A percentile compares a stretch with the other conserved stretches of the same genome.
Conservation (phyloP, 2,329 filamentous ascomycete species). For the Curvularia spicifera region DNA sequence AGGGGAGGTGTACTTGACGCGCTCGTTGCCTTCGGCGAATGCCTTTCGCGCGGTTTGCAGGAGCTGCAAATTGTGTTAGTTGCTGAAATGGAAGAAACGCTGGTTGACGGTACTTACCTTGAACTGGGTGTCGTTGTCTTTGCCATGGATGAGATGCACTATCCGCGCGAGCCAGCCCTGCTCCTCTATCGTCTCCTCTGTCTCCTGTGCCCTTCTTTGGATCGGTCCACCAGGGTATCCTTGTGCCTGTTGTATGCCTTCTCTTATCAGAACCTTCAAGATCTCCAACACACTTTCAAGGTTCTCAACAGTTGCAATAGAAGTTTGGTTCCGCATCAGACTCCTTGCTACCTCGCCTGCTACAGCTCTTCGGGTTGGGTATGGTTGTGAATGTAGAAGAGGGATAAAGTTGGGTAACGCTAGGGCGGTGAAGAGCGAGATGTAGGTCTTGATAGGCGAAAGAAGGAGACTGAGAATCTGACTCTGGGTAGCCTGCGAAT, state of each 20-base stretch:
- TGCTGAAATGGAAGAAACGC: background rate
- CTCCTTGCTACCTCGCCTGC: slow-evolving; percentile 85
- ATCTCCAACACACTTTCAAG: slow-evolving; percentile 89
- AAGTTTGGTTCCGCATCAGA: slow-evolving; percentile 81
- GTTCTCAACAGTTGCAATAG: slow-evolving; percentile 77
- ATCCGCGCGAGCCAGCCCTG: slow-evolving; percentile 96
- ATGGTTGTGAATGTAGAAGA: slow-evolving; percentile 88
- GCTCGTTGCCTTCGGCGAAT: slow-evolving; percentile 89
- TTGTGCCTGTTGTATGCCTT: slow-evolving; percentile 80
- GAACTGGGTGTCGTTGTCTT: slow-evolving; percentile 92
- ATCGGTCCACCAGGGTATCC: slow-evolving; percentile 80
- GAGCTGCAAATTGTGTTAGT: slow-evolving; percentile 58
- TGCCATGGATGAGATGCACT: slow-evolving; percentile 81
- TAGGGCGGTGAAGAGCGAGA: slow-evolving; percentile 94
- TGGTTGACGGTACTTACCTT: slow-evolving; percentile 56
- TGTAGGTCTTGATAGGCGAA: slow-evolving; percentile 86
- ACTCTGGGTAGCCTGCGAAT: slow-evolving; percentile 84
- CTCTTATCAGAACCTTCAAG: slow-evolving; percentile 88
- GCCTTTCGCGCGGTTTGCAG: slow-evolving; percentile 87
- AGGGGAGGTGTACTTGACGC: slow-evolving; percentile 93
- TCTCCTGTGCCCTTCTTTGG: slow-evolving; percentile 80
- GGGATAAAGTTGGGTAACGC: slow-evolving; percentile 91
- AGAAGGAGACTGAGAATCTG: slow-evolving; percentile 90
- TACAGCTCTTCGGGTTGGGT: slow-evolving; percentile 87
- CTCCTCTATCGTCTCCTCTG: slow-evolving; percentile 96